Percentiles rank a stretch among this genome's conserved stretches.
Evolutionary conservation across 1,139 yeast genomes (phyloP).

Genomic region (Yueomyces sp.): DNA sequence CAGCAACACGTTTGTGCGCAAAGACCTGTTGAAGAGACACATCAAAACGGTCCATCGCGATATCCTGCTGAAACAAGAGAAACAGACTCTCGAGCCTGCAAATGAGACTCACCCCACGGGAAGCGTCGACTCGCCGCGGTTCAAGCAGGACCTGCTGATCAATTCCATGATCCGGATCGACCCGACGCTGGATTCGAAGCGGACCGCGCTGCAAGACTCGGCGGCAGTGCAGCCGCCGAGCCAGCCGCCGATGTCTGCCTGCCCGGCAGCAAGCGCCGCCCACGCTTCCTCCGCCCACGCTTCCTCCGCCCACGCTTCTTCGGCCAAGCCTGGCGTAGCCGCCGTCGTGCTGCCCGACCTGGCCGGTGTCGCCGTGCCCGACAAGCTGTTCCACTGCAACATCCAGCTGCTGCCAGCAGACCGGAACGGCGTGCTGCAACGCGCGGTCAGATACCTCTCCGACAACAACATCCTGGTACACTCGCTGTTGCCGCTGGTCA

Average conservation of each 20-base stretch:
- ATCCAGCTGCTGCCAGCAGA: neutral
- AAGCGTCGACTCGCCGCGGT: neutral
- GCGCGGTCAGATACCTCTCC: neutral
- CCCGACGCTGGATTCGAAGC: neutral
- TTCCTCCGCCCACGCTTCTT: neutral
- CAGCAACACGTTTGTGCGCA: slow-evolving; percentile 59
- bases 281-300: neutral
- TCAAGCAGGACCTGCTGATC: neutral
- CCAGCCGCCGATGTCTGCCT: neutral
- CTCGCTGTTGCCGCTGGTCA: neutral
- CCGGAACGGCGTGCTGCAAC: neutral
- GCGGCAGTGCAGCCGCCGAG: neutral
- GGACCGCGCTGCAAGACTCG: too few species aligned
- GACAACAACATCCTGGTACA: neutral
- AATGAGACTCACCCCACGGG: too few species aligned
- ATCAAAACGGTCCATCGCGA: slow-evolving; percentile 58
- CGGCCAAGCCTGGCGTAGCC: neutral
- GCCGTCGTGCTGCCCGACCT: neutral
- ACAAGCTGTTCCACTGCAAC: neutral
- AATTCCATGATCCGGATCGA: neutral
- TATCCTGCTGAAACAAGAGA: neutral
- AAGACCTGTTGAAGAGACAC: slow-evolving; percentile 67
- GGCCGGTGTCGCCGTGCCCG: neutral
- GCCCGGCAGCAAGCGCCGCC: neutral
- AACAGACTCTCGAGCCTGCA: too few species aligned